A percentile compares a stretch with the other conserved stretches of the same genome.
Conservation (phyloP, 768 basidiomycete genomes). For the Psilocybe subaeruginosa region DNA sequence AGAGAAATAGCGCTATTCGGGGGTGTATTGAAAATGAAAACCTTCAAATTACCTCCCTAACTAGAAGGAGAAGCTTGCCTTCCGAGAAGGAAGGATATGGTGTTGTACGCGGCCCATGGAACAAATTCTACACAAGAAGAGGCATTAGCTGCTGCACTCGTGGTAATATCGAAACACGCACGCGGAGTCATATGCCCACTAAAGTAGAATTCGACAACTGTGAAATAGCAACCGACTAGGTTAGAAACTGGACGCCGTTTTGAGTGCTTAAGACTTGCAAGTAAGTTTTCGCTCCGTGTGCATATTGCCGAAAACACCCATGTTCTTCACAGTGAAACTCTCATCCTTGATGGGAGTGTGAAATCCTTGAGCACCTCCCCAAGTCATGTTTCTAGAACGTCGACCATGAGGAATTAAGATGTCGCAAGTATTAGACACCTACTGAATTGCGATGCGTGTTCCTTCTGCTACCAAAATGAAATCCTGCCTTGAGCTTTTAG, state of each 20-base stretch:
- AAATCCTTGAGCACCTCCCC: constrained; percentile 69
- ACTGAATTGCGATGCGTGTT: constrained; percentile 58
- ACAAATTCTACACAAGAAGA: constrained; percentile 42
- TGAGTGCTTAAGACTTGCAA: constrained; percentile 42
- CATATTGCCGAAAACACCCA: constrained; percentile 63
- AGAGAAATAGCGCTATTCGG: not conserved
- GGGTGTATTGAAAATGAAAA: not conserved
- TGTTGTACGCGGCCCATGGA: constrained; percentile 48
- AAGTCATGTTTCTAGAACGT: constrained; percentile 43
- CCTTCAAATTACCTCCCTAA: constrained; percentile 2
- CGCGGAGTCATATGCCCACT: constrained; percentile 66
- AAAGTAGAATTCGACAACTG: constrained; percentile 60
- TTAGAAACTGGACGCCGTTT: not conserved
- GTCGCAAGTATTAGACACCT: not conserved
- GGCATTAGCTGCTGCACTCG: constrained; percentile 1
- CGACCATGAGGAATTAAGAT: not conserved
- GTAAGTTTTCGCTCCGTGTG: constrained; percentile 68
- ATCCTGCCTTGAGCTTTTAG: constrained; percentile 27
- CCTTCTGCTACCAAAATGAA: constrained; percentile 48
- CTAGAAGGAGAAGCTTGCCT: constrained; percentile 48
- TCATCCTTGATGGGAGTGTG: constrained; percentile 62
- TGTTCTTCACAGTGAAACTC: constrained; percentile 62
- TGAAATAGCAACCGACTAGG: not conserved
- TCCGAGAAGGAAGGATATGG: constrained; percentile 46
- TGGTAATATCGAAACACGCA: constrained; percentile 25